Base-by-base conservation (phyloP, 192 early-diverging fungal species). In the Coemansia guatemalensis region DNA sequence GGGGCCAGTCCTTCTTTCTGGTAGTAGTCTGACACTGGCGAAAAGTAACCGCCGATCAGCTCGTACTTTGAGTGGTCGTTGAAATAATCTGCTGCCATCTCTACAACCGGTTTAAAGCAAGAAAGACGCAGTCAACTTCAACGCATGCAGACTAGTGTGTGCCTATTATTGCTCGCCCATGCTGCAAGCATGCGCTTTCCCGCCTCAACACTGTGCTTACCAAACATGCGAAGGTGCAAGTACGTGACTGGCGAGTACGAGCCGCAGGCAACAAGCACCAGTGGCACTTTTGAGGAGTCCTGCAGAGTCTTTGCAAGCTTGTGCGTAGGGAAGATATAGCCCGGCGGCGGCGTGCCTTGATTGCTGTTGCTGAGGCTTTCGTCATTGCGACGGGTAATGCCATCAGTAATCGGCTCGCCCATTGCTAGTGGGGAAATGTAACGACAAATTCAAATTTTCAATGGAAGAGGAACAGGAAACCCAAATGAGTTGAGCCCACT, bases 181-280 rank as follows among this genome's bases (percentile, higher is more conserved):
- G 39, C 39, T 17, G 14, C 39, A 44, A 17, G 39, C 39, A 44
- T 17, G 39, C 39, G 39, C 39, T 17, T 44, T 44, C 39, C 14
- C 9, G 4, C 39, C 52, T 18, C 60, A 22, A 51, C 48, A 20
- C 30, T 33, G 17, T 53, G 72, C 79, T 68, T 88, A 97, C 95
- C 96, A 87, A 99, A 99, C 91, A 99, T 97, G 61, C 97, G 90
- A 55, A 99, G 82, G 60, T 99, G 97, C 22, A 98, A 84, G 74
- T 98, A 94, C 5, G 97, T 99, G 44, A 99, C 90, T 11, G 97
- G 97, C 2, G 93, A 95, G 77, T 90, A 99, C 1, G 95, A 98
- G 11, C 97, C 97, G 68, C 97, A 99, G 5, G 91, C 95, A 17
- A 99, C 90, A 23, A 97, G 83, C 5, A 97, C 94, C 12, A 97